Percentiles rank a stretch among this genome's conserved stretches.
Evolutionary conservation across 2,329 filamentous ascomycete species (phyloP).

Genomic region (Fusarium coffeatum): DNA sequence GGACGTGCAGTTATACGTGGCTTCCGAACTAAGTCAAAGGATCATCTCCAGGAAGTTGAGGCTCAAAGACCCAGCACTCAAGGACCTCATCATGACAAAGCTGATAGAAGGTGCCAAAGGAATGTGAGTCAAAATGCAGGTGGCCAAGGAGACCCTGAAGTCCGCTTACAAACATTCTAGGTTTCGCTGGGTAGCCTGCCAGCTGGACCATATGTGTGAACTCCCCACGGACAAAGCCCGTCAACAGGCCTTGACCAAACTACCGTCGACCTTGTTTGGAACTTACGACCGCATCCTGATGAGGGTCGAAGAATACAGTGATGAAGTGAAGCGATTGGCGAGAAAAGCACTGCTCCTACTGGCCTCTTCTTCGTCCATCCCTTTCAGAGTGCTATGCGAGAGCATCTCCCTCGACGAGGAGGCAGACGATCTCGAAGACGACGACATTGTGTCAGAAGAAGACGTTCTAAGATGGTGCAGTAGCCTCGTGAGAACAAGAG

Average conservation of each 20-base stretch:
- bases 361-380: accelerated
- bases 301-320: background rate
- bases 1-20: conserved; percentile 25
- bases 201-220: conserved; percentile 35
- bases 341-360: conserved; percentile 23
- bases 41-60: background rate
- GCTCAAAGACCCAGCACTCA: conserved; percentile 1
- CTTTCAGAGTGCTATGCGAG: background rate
- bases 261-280: conserved; percentile 2
- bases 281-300: conserved; percentile 27
- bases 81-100: conserved; percentile 10
- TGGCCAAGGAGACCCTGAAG: accelerated
- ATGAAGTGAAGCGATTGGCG: background rate
- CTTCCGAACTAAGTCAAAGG: conserved; percentile 19
- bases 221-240: conserved; percentile 16
- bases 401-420: conserved; percentile 2
- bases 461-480: conserved; percentile 18
- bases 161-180: background rate
- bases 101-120: conserved; percentile 19
- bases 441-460: conserved; percentile 2
- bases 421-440: background rate
- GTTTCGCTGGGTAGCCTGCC: conserved; percentile 41
- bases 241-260: conserved; percentile 7
- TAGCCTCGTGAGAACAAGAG: conserved; percentile 12
- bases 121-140: conserved; percentile 12